Evolutionary conservation across 164 flowering plant species (phyloP), one percentile per base, ranked within the genome.

Genomic region (Vitis amurensis): DNA sequence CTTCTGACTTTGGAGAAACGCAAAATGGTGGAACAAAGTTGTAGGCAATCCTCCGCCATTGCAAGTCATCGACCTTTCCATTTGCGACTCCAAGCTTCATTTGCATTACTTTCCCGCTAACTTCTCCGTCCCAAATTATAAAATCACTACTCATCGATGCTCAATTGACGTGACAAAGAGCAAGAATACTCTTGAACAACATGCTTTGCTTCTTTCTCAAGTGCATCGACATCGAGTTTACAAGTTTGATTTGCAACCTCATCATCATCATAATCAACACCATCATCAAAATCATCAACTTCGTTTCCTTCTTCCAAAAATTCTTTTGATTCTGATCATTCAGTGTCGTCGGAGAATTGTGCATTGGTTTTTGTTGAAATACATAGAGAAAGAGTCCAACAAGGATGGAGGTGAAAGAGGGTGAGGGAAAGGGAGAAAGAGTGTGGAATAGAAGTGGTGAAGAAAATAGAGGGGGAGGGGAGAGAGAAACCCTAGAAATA

Each of bases 1-100:
- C 80, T 81, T 88, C 76, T 83, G 80, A 68, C 89, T 90, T 79
- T 92, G 98, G 27, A 96, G 91, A 49, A 86, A 78, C 17, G 97
- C 97, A 19, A 48, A 91, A 96, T 0, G 98, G 97, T 31, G 97
- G 73, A 10, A 88, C 91, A 0, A 98, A 93, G 1, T 91, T 95
- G 63, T 96, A 93, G 5, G 91, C 93, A 55, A 96, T 86, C 74
- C 87, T 84, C 77, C 97, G 76, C 80, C 81, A 81, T 76, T 84
- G 82, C 9, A 83, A 84, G 19, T 84, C 91, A 57, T 78, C 76
- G 15, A 78, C 70, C 50, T 84, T 91, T n/a, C 71, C 83, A 61
- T 83, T 91, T 8, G 77, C 96, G 1, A 61, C 64, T 13, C 78
- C 67, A 37, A 93, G 82, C 74, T 78, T 86, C 75, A 96, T 85